Base-by-base conservation (phyloP, 1,139 yeast species). In the Pichia inconspicua region DNA sequence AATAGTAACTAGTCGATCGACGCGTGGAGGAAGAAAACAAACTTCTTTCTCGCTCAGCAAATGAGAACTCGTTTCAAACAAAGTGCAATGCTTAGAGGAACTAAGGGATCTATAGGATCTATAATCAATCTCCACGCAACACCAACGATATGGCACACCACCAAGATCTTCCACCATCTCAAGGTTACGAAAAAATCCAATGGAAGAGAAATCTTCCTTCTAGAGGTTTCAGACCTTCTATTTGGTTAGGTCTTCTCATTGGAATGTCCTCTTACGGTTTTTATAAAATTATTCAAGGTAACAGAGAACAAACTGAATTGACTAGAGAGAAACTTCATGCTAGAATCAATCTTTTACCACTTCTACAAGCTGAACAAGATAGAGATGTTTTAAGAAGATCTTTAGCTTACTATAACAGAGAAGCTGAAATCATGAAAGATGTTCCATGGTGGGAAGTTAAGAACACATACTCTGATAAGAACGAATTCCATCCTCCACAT, bases 121-220 rank as follows among this genome's bases (percentile, higher is more conserved):
- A 27, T 27, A 9, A 8, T 27, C 30, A 4, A 27, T 8, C 30
- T 27, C 3, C 11, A 27, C 35, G n/a, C 17, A 14, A 32, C 37
- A 46, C 31, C 15, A 25, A 43, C 38, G 35, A 59, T 59, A 59
- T 59, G 62, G 58, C 62, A n/a, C 60, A 58, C 34, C 61, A 58
- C 45, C 96, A 87, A 75, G 96, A 87, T 64, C 73, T 87, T 64
- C 95, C 96, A 64, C 96, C 96, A 55, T 73, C 78, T 59, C 89
- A 87, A 54, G 95, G 95, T 59, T 87, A 86, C 61, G 90, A 83
- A 57, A 84, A 87, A 46, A 78, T 87, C 52, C 96, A 87, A 71
- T 87, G 95, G 95, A 84, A 83, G 71, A 78, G 95, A 67, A 84
- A 86, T 66, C 70, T 87, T 52, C 95, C 95, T 36, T 70, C 94